phyloP scores from a whole-genome alignment of 192 early-diverging fungal genomes.

The Linnemannia hyalina region DNA sequence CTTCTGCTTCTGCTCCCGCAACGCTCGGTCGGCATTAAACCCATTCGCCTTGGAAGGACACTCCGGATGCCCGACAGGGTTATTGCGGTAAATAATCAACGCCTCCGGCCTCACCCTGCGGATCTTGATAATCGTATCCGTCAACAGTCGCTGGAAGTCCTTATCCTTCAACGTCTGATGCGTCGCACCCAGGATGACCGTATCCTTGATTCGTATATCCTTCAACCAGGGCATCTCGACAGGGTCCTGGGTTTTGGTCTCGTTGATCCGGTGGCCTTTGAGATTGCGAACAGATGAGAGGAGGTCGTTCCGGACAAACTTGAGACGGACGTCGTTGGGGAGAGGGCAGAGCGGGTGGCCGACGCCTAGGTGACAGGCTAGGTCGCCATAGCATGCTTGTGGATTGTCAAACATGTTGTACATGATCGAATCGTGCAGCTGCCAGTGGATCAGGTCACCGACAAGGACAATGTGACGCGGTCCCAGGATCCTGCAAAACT shows the following conservation, averaged over 20 bases:
- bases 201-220: slow-evolving; percentile 44
- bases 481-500: slow-evolving; percentile 58
- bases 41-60: slow-evolving; percentile 38
- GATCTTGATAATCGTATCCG: slow-evolving; percentile 52
- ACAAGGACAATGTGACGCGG: slow-evolving; percentile 62
- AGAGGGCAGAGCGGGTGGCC: slow-evolving; percentile 54
- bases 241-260: slow-evolving; percentile 51
- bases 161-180: slow-evolving; percentile 54
- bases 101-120: slow-evolving; percentile 47
- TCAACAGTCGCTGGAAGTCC: slow-evolving; percentile 48
- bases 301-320: slow-evolving; percentile 65
- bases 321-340: slow-evolving; percentile 34
- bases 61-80: slow-evolving; percentile 59
- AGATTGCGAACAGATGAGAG: slow-evolving; percentile 38
- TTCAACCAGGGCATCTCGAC: slow-evolving; percentile 63
- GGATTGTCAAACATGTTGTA: slow-evolving; percentile 67
- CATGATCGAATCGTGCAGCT: slow-evolving; percentile 67
- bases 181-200: slow-evolving; percentile 62
- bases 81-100: slow-evolving; percentile 65
- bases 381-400: slow-evolving; percentile 67
- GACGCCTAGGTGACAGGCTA: slow-evolving; percentile 59
- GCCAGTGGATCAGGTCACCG: slow-evolving; percentile 65
- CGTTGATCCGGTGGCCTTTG: slow-evolving; percentile 15
- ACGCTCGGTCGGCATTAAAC: slow-evolving; percentile 18
- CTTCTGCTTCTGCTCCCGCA: slow-evolving; percentile 8